Base-by-base conservation (phyloP, 768 basidiomycete genomes). In the Russula lepida region DNA sequence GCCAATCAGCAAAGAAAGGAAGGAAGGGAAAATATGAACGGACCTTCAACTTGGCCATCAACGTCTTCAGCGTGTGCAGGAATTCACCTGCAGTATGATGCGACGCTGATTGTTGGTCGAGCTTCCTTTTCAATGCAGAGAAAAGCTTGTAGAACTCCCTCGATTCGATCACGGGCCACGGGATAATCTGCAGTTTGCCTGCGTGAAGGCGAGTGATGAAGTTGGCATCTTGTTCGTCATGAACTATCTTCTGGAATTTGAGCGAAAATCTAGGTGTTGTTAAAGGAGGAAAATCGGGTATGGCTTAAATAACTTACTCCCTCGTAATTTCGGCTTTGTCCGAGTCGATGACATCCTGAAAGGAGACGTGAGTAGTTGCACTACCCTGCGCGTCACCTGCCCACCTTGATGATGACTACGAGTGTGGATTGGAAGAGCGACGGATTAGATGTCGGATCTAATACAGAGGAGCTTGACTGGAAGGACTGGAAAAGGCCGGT, bases 11-110 rank as follows among this genome's bases (percentile, higher is more conserved):
- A 25, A 27, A 37, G 13, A 35, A 15, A 37, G 17, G 3, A 17
- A 17, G 17, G 3, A 13, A 6, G 19, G 8, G 25, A 3, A 25
- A 19, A 43, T 27, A 9, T 1, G 23, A 23, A 43, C 58, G 21
- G 43, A 82, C 84, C 77, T 85, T 85, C 46, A 85, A 66, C 58
- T 85, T 86, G 4, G 84, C 84, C 84, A 85, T 85, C 44, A 85
- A 64, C 0, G 82, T 82, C 69, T 85, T 85, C 69, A 86, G 69
- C 1, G 78, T 74, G 28, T 80, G 78, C 11, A 85, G 68, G 64
- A 86, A 85, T 57, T 81, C 76, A 17, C 80, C 81, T 0, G 81
- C 84, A 0, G 77, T 73, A 0, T 68, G 71, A 65, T 85, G 83
- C 0, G 83, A 83, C 1, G 79, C 58, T 4, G 66, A 58, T 63